phyloP scores from a whole-genome alignment of 176 grass and related monocot genomes.

The Paspalum notatum region DNA sequence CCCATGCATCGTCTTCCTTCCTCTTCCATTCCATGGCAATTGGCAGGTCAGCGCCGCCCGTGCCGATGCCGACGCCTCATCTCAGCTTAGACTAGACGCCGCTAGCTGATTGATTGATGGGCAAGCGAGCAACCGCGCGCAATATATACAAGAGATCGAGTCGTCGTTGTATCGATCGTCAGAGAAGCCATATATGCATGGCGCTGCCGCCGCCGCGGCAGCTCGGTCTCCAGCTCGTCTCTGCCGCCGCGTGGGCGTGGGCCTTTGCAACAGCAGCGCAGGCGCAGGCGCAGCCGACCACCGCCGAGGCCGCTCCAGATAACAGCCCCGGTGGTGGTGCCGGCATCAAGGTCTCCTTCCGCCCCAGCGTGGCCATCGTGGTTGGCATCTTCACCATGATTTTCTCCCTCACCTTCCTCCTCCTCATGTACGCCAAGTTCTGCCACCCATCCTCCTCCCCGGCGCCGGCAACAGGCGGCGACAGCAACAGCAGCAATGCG shows the following conservation, averaged over 20 bases:
- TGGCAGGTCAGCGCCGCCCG: too few relatives aligned
- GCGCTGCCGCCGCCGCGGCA: neutral
- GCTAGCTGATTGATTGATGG: too few relatives aligned
- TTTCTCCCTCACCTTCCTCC: constrained; percentile 83
- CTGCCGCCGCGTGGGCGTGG: neutral
- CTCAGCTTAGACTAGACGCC: too few relatives aligned
- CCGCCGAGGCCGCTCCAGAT: neutral
- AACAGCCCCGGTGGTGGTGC: neutral
- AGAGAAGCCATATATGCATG: neutral
- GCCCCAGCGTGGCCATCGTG: constrained; percentile 80
- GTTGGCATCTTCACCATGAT: constrained; percentile 86
- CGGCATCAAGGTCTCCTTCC: constrained; percentile 57
- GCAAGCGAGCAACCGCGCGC: too few relatives aligned
- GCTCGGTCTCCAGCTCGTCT: constrained; percentile 6
- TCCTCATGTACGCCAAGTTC: constrained; percentile 97
- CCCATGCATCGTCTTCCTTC: too few relatives aligned
- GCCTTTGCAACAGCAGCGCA: neutral
- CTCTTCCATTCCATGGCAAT: too few relatives aligned
- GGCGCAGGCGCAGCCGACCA: constrained; percentile 13
- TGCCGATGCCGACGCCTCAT: too few relatives aligned
- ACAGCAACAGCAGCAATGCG: neutral
- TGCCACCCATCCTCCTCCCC: constrained; percentile 50
- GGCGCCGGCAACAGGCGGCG: neutral
- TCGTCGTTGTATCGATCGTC: neutral
- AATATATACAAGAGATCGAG: neutral